phyloP scores from a whole-genome alignment of 2,329 filamentous ascomycete genomes.

The Cladophialophora bantiana region DNA sequence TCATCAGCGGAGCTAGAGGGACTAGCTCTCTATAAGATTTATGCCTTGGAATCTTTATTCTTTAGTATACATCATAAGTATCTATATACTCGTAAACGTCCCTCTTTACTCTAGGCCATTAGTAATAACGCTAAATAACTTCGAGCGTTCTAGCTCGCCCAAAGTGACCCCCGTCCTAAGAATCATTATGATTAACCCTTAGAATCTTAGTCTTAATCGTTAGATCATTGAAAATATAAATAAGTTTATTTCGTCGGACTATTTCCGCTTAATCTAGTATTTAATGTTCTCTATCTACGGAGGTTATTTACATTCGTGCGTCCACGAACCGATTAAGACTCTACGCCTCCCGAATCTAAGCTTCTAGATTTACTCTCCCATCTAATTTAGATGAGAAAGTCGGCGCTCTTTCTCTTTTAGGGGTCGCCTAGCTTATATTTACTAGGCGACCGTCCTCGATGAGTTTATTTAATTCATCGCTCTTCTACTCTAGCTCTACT shows the following conservation, averaged over 20 bases:
- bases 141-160: not conserved
- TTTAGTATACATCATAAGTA: slow-evolving; percentile 4
- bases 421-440: too few species aligned
- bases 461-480: not conserved
- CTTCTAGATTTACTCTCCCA: not conserved
- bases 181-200: not conserved
- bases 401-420: not conserved
- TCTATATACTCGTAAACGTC: not conserved
- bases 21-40: not conserved
- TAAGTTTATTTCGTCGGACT: not conserved
- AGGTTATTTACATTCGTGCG: not conserved
- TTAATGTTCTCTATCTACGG: not conserved
- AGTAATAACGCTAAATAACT: not conserved
- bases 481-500: not conserved
- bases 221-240: not conserved
- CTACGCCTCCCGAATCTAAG: not conserved
- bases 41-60: slow-evolving; percentile 4
- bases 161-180: not conserved
- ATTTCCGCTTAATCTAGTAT: not conserved
- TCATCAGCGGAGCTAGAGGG: not conserved
- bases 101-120: not conserved
- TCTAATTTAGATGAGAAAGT: not conserved
- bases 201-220: not conserved
- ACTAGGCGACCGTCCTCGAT: not conserved
- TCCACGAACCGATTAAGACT: not conserved